Base-by-base conservation (phyloP, 371 early-diverging fungal species). In the Gilbertella persicaria region DNA sequence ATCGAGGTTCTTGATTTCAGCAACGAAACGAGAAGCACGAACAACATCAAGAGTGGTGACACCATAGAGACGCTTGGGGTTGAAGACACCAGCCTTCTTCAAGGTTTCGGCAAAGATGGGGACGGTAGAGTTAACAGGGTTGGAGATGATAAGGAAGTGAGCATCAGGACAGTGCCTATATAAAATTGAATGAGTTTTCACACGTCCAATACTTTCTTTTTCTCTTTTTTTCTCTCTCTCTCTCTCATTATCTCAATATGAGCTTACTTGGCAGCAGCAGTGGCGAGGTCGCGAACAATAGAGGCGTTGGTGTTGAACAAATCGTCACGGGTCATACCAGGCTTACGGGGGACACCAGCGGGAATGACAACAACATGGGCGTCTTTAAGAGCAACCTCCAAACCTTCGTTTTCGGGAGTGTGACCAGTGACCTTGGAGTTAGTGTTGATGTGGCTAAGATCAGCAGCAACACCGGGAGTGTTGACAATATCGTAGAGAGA, bases 81-180 rank as follows among this genome's bases (percentile, higher is more conserved):
- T 92, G 67, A 86, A 96, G 64, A 95, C 95, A 64, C 91, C 91
- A 66, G 83, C 83, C 80, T 89, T 86, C 88, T 97, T 97, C 79
- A 96, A 85, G 57, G 92, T 92, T 84, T 99, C 98, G 55, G 96
- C 90, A 59, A 94, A 93, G 70, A 99, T 98, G 60, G 99, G 98
- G 52, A 99, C 97, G 54, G 98, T 99, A 37, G 98, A 98, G 92
- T 99, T 99, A 74, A 99, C 99, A 42, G 99, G 99, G 93, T 99
- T 99, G 73, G 98, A 93, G 80, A 99, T 99, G 81, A 99, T 87
- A 48, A 89, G 80, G 74, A 97, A 70, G 85, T 91, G 88, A 64
- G 99, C 99, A 72, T 94, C 86, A 71, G 99, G 99, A 80, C 92
- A 94, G 87, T 86, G 60, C 74, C 90, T 91, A 54, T 13, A 43